These are phyloP conservation scores for Cyclocybe aegerita DNA, from an alignment of 768 basidiomycete species.

Conservation along the genomic window DNA sequence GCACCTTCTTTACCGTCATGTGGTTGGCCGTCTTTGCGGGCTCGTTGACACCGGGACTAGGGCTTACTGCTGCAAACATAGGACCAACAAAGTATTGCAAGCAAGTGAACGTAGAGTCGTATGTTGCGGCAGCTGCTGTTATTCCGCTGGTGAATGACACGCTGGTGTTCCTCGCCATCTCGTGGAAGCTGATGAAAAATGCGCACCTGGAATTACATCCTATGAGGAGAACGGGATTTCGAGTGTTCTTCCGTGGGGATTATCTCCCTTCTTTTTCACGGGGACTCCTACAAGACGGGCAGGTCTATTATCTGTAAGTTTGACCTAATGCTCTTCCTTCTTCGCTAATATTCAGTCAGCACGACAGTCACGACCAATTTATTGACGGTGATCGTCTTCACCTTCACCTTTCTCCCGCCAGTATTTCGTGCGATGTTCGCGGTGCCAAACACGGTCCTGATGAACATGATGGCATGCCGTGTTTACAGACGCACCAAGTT, in stretches of 20 bases:
- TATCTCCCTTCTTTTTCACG: slow-evolving; percentile 21
- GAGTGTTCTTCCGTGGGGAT: slow-evolving; percentile 10
- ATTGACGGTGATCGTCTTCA: background rate
- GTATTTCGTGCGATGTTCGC: background rate
- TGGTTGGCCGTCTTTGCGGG: slow-evolving; percentile 24
- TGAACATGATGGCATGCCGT: slow-evolving; percentile 8
- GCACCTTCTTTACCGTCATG: slow-evolving; percentile 19
- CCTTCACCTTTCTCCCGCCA: background rate
- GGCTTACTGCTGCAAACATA: slow-evolving; percentile 5
- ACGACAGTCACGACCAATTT: slow-evolving; percentile 1
- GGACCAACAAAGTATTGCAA: slow-evolving; percentile 20
- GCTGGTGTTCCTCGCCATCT: slow-evolving; percentile 26
- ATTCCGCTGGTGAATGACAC: slow-evolving; percentile 22
- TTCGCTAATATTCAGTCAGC: background rate
- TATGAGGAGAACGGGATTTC: background rate
- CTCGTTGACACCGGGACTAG: slow-evolving; percentile 18
- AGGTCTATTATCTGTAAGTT: slow-evolving; percentile 28
- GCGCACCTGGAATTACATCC: background rate
- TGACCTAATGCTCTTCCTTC: too few species aligned
- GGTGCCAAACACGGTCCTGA: slow-evolving; percentile 1
- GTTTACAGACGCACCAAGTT: slow-evolving; percentile 5
- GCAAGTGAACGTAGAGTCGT: slow-evolving; percentile 7
- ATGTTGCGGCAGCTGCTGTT: slow-evolving; percentile 11
- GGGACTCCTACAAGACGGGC: slow-evolving; percentile 23
- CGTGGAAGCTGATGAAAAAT: slow-evolving; percentile 19